Percentiles rank a stretch among this genome's conserved stretches.
Evolutionary conservation across 176 grass and related monocot species (phyloP).

Genomic region (Cocos nucifera): DNA sequence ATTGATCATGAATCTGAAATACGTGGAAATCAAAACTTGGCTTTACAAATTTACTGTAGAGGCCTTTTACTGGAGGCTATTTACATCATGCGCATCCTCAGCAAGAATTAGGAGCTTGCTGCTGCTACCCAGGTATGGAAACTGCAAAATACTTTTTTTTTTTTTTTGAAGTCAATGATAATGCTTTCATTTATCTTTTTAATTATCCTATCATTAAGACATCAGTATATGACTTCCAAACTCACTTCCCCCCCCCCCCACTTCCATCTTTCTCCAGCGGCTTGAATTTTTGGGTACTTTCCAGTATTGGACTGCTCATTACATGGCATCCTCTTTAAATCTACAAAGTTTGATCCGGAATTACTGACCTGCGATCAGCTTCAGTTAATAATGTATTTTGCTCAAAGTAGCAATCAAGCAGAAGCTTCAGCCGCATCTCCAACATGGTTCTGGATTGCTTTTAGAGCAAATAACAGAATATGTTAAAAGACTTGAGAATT

Average conservation of each 20-base stretch:
- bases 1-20: slow-evolving; percentile 43
- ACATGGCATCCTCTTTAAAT: slow-evolving; percentile 58
- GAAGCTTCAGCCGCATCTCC: slow-evolving; percentile 65
- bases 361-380: slow-evolving; percentile 82
- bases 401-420: slow-evolving; percentile 69
- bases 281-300: slow-evolving; percentile 92
- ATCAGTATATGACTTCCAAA: neutral
- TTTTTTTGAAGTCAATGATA: slow-evolving; percentile 14
- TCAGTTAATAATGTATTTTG: slow-evolving; percentile 95
- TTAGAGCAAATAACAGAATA: slow-evolving; percentile 66
- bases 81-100: slow-evolving; percentile 60
- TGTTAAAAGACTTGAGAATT: slow-evolving; percentile 43
- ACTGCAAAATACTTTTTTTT: neutral
- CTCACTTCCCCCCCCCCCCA: neutral
- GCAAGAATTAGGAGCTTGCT: slow-evolving; percentile 51
- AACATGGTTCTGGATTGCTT: slow-evolving; percentile 51
- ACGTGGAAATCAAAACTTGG: slow-evolving; percentile 73
- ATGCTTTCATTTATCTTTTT: slow-evolving; percentile 4
- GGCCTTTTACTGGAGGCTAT: slow-evolving; percentile 74
- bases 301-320: slow-evolving; percentile 81
- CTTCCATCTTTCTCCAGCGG: slow-evolving; percentile 30
- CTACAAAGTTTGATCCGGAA: slow-evolving; percentile 57
- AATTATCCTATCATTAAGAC: slow-evolving; percentile 21
- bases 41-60: slow-evolving; percentile 51
- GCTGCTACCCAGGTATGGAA: slow-evolving; percentile 62